Evolutionary conservation across 2,329 filamentous ascomycete genomes (phyloP).

Genomic region (Stagonosporopsis tanaceti): DNA sequence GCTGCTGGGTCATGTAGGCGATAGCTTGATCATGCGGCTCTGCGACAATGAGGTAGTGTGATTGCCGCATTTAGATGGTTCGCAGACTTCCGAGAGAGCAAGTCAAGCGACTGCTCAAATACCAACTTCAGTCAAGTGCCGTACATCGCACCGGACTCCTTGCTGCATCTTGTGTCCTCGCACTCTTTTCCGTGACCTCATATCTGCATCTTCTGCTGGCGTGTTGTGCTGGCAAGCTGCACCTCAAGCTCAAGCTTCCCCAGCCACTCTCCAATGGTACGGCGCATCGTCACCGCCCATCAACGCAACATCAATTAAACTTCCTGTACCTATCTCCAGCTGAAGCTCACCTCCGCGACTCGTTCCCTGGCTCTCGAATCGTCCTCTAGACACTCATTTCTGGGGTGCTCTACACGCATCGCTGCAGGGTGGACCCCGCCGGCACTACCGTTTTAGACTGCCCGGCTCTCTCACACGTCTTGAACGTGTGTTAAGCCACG

Average conservation of each 20-base stretch:
- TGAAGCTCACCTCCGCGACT: constrained; percentile 8
- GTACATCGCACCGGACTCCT: background rate
- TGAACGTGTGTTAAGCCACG: constrained; percentile 23
- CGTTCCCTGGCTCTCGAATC: background rate
- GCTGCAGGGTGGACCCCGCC: constrained; percentile 30
- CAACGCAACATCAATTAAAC: constrained; percentile 9
- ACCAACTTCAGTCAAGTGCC: constrained; percentile 4
- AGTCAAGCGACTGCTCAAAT: constrained; percentile 7
- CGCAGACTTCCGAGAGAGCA: constrained; percentile 22
- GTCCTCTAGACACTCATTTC: constrained; percentile 5
- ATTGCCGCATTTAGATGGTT: constrained; percentile 26
- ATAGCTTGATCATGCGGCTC: constrained; percentile 11
- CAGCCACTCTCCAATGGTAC: constrained; percentile 7
- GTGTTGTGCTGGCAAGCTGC: constrained; percentile 17
- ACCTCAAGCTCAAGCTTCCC: constrained; percentile 18
- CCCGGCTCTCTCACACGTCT: constrained; percentile 33
- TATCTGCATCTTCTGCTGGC: constrained; percentile 1
- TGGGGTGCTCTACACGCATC: constrained; percentile 17
- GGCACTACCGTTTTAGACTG: constrained; percentile 36
- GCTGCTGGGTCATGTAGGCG: constrained; percentile 80
- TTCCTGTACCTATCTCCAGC: background rate
- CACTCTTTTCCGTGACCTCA: background rate
- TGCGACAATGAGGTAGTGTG: constrained; percentile 17
- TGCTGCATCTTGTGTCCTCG: background rate
- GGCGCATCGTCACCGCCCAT: constrained; percentile 1